Percentiles rank a stretch among this genome's conserved stretches.
Evolutionary conservation across 1,284 basidiomycete species (phyloP).

Genomic region (Termitomyces sp.): DNA sequence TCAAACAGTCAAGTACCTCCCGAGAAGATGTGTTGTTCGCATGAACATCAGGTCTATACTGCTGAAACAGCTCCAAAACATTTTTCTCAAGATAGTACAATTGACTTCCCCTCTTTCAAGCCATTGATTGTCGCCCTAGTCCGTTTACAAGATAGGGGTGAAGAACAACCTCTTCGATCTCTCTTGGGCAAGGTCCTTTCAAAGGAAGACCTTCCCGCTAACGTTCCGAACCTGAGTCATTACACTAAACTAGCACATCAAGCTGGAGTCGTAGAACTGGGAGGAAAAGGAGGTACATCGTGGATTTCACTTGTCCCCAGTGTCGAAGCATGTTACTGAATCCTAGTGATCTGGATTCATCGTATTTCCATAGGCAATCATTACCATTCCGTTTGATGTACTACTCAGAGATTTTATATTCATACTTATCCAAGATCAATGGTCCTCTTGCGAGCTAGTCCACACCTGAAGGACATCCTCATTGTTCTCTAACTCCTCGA

Average conservation of each 20-base stretch:
- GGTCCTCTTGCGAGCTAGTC: constrained; percentile 35
- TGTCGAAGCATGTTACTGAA: background rate
- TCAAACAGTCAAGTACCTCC: background rate
- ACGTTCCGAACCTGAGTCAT: constrained; percentile 10
- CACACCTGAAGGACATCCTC: constrained; percentile 64
- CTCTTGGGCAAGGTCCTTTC: constrained; percentile 8
- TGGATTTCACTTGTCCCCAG: constrained; percentile 29
- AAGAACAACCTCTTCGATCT: constrained; percentile 12
- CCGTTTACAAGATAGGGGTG: constrained; percentile 5
- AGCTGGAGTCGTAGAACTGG: constrained; percentile 27
- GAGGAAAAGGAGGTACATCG: constrained; percentile 26
- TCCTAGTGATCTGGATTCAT: background rate
- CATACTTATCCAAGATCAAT: background rate
- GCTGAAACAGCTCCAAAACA: background rate
- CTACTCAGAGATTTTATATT: background rate
- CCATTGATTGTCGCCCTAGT: constrained; percentile 7
- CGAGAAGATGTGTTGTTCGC: background rate
- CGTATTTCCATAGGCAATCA: background rate
- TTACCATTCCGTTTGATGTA: background rate
- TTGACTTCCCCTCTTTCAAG: background rate
- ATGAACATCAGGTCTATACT: background rate
- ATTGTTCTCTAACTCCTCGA: constrained; percentile 54
- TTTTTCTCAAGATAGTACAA: background rate
- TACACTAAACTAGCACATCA: constrained; percentile 22
- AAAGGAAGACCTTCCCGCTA: constrained; percentile 10